Conservation (phyloP, 202 grass and related monocot genomes). For the Brachypodium distachyon region DNA sequence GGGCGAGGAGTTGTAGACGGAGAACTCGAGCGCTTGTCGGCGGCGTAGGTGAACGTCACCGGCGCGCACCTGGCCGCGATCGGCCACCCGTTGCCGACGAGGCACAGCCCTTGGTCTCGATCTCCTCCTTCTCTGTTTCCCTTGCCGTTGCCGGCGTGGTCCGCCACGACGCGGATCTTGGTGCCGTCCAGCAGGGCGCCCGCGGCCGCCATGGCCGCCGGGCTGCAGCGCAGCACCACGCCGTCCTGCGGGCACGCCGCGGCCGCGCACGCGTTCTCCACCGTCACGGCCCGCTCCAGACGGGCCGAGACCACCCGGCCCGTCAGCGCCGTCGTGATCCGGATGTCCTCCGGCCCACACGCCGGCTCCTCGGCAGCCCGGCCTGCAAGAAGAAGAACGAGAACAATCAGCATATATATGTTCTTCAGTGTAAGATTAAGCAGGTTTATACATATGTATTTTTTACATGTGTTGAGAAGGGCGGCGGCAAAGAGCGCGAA, state of each 20-base stretch:
- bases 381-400: too few species aligned
- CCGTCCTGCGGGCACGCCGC: not conserved
- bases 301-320: not conserved
- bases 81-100: not conserved
- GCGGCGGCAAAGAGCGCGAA: too few species aligned
- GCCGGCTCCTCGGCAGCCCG: not conserved
- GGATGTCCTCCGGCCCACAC: not conserved
- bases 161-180: not conserved
- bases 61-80: not conserved
- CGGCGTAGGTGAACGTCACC: not conserved
- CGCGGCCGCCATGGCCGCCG: not conserved
- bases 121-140: too few species aligned
- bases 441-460: too few species aligned
- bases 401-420: too few species aligned
- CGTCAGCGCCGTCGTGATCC: not conserved
- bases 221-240: not conserved
- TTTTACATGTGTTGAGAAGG: too few species aligned
- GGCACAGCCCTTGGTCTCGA: not conserved
- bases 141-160: too few species aligned
- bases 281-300: not conserved
- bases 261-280: not conserved
- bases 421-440: too few species aligned
- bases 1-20: not conserved
- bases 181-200: not conserved
- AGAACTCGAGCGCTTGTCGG: not conserved